Conservation (phyloP, 805 yeast species). For the Monosporozyma siamensis region DNA sequence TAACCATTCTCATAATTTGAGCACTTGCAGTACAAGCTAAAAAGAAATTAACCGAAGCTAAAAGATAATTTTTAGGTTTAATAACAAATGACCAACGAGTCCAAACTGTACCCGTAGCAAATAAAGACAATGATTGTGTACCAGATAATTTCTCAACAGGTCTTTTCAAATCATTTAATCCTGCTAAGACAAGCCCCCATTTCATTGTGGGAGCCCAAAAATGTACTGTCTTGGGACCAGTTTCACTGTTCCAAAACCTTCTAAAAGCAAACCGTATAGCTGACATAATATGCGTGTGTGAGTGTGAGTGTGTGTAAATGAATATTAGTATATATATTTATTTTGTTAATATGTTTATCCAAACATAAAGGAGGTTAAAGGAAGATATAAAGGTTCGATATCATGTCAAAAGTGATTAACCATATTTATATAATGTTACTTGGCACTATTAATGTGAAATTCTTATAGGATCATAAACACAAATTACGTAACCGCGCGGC, state of each 20-base stretch:
- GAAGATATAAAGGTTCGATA: too few species aligned
- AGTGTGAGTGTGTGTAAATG: background rate
- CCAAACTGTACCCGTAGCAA: conserved; percentile 93
- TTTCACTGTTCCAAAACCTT: conserved; percentile 70
- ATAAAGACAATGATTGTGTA: conserved; percentile 53
- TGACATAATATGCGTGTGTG: background rate
- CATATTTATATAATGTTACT: too few species aligned
- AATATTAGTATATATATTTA: background rate
- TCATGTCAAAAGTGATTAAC: too few species aligned
- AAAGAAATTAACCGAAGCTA: conserved; percentile 92
- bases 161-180: conserved; percentile 74
- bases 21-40: conserved; percentile 81
- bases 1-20: conserved; percentile 64
- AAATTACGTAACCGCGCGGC: too few species aligned
- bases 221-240: conserved; percentile 96
- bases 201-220: conserved; percentile 79
- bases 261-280: conserved; percentile 34
- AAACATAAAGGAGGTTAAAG: too few species aligned
- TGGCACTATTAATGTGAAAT: too few species aligned
- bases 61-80: conserved; percentile 72
- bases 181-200: conserved; percentile 91
- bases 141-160: conserved; percentile 91
- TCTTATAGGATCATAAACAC: too few species aligned
- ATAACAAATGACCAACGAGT: conserved; percentile 97
- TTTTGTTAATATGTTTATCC: too few species aligned